These are phyloP conservation scores for Penicillium odoratum DNA, from an alignment of 495 filamentous ascomycete species.

Conservation along the genomic window DNA sequence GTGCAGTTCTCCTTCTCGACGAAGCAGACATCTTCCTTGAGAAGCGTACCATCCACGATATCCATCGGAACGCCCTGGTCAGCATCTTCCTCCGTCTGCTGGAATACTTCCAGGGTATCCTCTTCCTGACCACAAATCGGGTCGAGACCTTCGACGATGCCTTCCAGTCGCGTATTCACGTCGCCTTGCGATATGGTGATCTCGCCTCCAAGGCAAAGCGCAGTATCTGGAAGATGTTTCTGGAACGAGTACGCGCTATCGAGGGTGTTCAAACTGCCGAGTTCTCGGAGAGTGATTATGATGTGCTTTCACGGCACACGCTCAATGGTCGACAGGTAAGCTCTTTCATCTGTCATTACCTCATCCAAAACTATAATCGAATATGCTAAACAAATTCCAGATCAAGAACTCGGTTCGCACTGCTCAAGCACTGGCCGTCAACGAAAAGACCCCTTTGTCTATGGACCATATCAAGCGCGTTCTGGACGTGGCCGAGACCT, in stretches of 20 bases:
- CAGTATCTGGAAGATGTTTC: slow-evolving; percentile 84
- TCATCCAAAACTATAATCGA: background rate
- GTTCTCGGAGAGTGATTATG: slow-evolving; percentile 71
- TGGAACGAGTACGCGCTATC: slow-evolving; percentile 65
- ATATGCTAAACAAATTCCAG: slow-evolving; percentile 32
- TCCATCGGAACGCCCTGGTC: slow-evolving; percentile 75
- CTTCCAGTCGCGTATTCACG: slow-evolving; percentile 68
- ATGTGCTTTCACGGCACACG: slow-evolving; percentile 63
- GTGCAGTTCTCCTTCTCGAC: slow-evolving; percentile 73
- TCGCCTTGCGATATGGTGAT: slow-evolving; percentile 78
- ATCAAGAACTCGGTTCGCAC: slow-evolving; percentile 93
- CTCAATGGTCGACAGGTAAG: slow-evolving; percentile 83
- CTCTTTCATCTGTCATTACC: background rate
- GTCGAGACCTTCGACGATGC: slow-evolving; percentile 73
- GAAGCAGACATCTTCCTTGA: slow-evolving; percentile 82
- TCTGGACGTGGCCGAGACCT: slow-evolving; percentile 77
- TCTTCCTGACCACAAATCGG: slow-evolving; percentile 81
- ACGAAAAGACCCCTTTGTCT: slow-evolving; percentile 65
- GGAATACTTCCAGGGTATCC: slow-evolving; percentile 77
- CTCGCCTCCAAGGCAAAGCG: slow-evolving; percentile 73
- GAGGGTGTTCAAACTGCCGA: slow-evolving; percentile 59
- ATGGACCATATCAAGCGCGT: slow-evolving; percentile 85
- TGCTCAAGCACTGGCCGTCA: slow-evolving; percentile 81
- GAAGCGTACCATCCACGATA: slow-evolving; percentile 66
- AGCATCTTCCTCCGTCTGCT: slow-evolving; percentile 71